These are phyloP conservation scores for Salvia miltiorrhiza DNA, from an alignment of 257 asterid species.

Conservation along the genomic window DNA sequence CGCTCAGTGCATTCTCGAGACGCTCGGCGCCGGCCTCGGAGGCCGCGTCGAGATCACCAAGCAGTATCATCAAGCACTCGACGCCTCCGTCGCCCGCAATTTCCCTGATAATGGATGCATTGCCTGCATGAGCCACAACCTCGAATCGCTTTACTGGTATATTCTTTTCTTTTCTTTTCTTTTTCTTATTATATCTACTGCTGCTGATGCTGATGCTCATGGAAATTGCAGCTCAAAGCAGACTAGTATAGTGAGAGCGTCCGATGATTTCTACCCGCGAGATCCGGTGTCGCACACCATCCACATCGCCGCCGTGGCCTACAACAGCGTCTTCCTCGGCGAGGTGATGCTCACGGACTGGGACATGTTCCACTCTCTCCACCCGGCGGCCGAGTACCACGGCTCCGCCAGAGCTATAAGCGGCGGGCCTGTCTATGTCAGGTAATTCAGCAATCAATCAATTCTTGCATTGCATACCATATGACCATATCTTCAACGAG, in stretches of 20 bases:
- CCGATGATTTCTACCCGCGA: constrained; percentile 81
- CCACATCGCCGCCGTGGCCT: constrained; percentile 80
- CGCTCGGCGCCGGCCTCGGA: constrained; percentile 77
- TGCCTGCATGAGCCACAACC: constrained; percentile 95
- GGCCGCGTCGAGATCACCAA: constrained; percentile 78
- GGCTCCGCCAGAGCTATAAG: constrained; percentile 85
- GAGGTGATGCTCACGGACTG: constrained; percentile 86
- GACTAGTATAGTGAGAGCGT: constrained; percentile 76
- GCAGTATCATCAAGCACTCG: constrained; percentile 89
- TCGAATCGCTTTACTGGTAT: constrained; percentile 85
- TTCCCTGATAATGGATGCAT: constrained; percentile 81
- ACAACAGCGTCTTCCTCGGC: constrained; percentile 70
- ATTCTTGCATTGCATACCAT: too few relatives aligned
- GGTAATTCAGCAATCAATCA: constrained; percentile 21
- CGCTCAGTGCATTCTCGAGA: constrained; percentile 80
- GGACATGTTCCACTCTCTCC: constrained; percentile 95
- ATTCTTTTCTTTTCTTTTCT: neutral
- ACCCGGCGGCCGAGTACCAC: constrained; percentile 84
- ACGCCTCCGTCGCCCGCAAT: constrained; percentile 69
- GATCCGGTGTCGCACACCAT: constrained; percentile 81
- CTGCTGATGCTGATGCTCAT: too few relatives aligned
- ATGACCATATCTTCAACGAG: too few relatives aligned
- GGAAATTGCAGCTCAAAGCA: constrained; percentile 66
- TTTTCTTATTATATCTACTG: neutral
- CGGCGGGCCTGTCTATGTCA: constrained; percentile 85